Conservation (phyloP, 2,329 filamentous ascomycete species). For the Peltaster fructicola region DNA sequence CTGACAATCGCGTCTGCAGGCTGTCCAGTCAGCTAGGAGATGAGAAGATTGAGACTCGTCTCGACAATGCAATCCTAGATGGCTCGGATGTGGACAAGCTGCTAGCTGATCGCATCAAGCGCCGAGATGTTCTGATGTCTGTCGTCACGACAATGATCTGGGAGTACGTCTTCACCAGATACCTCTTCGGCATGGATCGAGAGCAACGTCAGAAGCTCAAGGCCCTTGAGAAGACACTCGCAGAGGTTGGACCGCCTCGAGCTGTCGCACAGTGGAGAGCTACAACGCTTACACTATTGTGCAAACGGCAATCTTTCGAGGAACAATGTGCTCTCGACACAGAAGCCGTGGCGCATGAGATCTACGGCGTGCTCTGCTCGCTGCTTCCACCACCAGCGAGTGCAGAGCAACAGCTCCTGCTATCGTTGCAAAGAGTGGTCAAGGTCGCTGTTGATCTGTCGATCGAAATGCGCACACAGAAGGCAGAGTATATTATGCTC, state of each 20-base stretch:
- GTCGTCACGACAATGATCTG: slow-evolving; percentile 99
- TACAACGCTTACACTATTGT: slow-evolving; percentile 77
- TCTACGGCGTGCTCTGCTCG: slow-evolving; percentile 66
- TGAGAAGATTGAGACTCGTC: slow-evolving; percentile 80
- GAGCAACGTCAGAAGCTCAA: slow-evolving; percentile 97
- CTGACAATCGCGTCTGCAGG: slow-evolving; percentile 75
- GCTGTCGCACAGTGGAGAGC: slow-evolving; percentile 97
- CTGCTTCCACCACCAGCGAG: slow-evolving; percentile 76
- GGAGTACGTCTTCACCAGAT: slow-evolving; percentile 96
- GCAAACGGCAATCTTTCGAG: slow-evolving; percentile 62
- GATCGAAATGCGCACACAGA: slow-evolving; percentile 92
- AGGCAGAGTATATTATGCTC: slow-evolving; percentile 96
- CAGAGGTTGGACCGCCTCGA: slow-evolving; percentile 67
- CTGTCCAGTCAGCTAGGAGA: slow-evolving; percentile 70
- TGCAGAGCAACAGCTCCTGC: slow-evolving; percentile 61
- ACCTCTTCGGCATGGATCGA: slow-evolving; percentile 95
- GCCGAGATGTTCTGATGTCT: slow-evolving; percentile 93
- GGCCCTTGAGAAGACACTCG: slow-evolving; percentile 76
- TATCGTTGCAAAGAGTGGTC: slow-evolving; percentile 75
- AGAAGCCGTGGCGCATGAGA: slow-evolving; percentile 83
- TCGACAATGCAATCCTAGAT: slow-evolving; percentile 88
- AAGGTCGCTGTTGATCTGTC: slow-evolving; percentile 76
- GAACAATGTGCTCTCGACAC: slow-evolving; percentile 76
- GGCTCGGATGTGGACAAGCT: slow-evolving; percentile 83
- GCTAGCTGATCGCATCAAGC: slow-evolving; percentile 68